Evolutionary conservation across 352 stramenopile genomes (phyloP).

Genomic region (Phytophthora ohioensis): DNA sequence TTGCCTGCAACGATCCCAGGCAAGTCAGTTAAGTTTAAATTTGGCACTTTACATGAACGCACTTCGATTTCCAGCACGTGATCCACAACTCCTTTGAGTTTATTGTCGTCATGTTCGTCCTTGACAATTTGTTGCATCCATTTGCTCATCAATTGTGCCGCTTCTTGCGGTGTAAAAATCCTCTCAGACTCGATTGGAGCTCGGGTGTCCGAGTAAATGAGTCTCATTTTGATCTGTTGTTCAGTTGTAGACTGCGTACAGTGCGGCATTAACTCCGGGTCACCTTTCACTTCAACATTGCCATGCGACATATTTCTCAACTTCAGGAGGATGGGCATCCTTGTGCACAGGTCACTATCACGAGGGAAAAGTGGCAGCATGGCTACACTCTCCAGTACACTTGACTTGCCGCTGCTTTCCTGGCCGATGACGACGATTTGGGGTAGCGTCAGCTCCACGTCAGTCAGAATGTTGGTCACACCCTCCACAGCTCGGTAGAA

Average conservation of each 20-base stretch:
- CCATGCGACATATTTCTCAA: constrained; percentile 27
- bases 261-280: constrained; percentile 36
- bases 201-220: constrained; percentile 43
- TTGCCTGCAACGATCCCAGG: constrained; percentile 50
- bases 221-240: constrained; percentile 39
- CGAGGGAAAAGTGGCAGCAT: constrained; percentile 60
- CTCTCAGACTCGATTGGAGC: constrained; percentile 28
- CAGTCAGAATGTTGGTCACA: constrained; percentile 18
- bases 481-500: constrained; percentile 44
- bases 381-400: constrained; percentile 52
- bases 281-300: constrained; percentile 25
- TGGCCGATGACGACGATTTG: constrained; percentile 57
- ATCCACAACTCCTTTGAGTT: constrained; percentile 38
- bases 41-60: constrained; percentile 44
- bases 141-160: constrained; percentile 33
- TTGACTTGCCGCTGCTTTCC: constrained; percentile 62
- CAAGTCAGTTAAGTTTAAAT: constrained; percentile 53
- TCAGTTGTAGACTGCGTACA: constrained; percentile 1
- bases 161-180: constrained; percentile 28
- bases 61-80: constrained; percentile 55
- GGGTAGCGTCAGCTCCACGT: constrained; percentile 37
- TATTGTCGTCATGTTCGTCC: constrained; percentile 19
- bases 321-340: constrained; percentile 55
- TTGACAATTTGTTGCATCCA: constrained; percentile 53
- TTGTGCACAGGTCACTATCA: constrained; percentile 44